Evolutionary conservation across 208 protist species (phyloP), one percentile per base, ranked within the genome.

Genomic region (Crithidia bombi): DNA sequence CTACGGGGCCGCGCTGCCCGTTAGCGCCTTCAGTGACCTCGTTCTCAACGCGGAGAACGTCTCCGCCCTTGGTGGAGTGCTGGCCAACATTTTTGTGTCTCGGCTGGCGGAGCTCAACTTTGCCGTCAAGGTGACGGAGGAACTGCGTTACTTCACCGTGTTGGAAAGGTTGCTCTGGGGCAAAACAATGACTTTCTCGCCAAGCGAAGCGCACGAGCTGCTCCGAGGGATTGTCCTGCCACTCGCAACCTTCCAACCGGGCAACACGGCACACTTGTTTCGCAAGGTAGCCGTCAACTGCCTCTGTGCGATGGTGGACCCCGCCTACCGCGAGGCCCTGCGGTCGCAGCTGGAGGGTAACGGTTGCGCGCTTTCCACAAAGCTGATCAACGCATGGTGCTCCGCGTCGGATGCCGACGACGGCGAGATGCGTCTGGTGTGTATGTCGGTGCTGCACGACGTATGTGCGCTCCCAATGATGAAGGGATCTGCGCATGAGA

Each of bases 271-370:
- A 9, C 86, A 91, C 69, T 74, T 97, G 3, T 94, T 97, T 73
- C 83, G 92, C 1, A 97, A 97, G 61, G 78, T 94, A 43, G 87
- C 92, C 39, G 62, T 97, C 28, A 85, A 89, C 52, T 94, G 86
- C 65, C 52, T 95, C 14, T 93, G 83, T 57, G 86, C 90, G 25
- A 9, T 94, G 21, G 39, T 88, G 28, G 61, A 75, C 35, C 70
- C 67, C 0, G 39, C 62, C 5, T 78, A 89, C 63, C 59, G 73
- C 23, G 47, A 6, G 0, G 35, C 57, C 12, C 68, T 93, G 23
- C 35, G 62, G 43, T 41, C 47, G 23, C 39, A 51, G 19, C 58
- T 93, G 32, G 39, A 36, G 19, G 72, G 67, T n/a, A 76, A 92
- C 47, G 55, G 65, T 41, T 67, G 62, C 47, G 76, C 64, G 19